Conservation (phyloP, 2,329 filamentous ascomycete species). For the Monosporascus sp. region DNA sequence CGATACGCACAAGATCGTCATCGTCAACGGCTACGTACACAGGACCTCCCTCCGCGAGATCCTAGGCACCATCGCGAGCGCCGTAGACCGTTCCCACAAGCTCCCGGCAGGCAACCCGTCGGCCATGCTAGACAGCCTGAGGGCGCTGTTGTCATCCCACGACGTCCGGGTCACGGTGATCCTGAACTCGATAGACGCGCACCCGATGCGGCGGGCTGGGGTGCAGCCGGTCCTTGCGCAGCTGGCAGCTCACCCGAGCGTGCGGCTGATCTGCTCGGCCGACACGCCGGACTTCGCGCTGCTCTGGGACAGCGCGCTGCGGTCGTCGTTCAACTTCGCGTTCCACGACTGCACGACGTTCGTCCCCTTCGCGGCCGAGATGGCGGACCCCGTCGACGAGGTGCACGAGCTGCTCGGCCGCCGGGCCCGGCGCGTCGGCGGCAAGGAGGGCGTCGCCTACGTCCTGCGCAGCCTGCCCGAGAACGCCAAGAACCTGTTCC, state of each 20-base stretch:
- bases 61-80: constrained; percentile 61
- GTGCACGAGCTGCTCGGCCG: constrained; percentile 83
- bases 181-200: constrained; percentile 82
- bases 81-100: constrained; percentile 48
- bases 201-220: constrained; percentile 64
- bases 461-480: constrained; percentile 87
- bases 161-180: constrained; percentile 57
- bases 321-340: constrained; percentile 75
- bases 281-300: constrained; percentile 85
- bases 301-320: constrained; percentile 84
- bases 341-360: constrained; percentile 97
- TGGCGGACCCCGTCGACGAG: constrained; percentile 82
- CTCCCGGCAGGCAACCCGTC: constrained; percentile 58
- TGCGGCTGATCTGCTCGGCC: constrained; percentile 73
- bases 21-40: constrained; percentile 80
- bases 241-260: constrained; percentile 66
- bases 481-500: constrained; percentile 84
- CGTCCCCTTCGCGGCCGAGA: constrained; percentile 57
- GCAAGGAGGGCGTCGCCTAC: constrained; percentile 86
- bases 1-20: constrained; percentile 58
- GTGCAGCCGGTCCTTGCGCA: constrained; percentile 70
- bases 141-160: constrained; percentile 52
- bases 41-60: constrained; percentile 64
- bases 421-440: constrained; percentile 72
- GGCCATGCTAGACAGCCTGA: constrained; percentile 63